Conservation (phyloP, 306 rosid genomes). For the Canavalia gladiata region DNA sequence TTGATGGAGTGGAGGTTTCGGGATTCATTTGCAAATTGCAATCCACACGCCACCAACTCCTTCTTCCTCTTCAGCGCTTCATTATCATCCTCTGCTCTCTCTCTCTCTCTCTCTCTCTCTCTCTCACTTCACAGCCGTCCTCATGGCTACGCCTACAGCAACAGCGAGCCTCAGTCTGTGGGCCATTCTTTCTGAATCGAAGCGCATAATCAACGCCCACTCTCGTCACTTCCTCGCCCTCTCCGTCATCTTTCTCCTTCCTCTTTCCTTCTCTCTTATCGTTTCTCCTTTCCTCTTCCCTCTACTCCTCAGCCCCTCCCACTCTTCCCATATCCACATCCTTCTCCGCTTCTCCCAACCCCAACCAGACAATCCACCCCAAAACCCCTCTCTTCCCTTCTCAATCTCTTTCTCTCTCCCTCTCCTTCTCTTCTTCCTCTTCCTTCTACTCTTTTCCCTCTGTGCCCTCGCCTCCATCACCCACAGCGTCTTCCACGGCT, state of each 20-base stretch:
- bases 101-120: no score
- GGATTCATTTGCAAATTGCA: neutral
- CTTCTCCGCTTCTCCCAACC: slow-evolving; percentile 20
- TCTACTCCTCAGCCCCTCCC: slow-evolving; percentile 52
- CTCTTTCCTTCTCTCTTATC: slow-evolving; percentile 64
- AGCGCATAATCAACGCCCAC: slow-evolving; percentile 76
- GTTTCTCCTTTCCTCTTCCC: slow-evolving; percentile 55
- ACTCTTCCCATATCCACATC: slow-evolving; percentile 54
- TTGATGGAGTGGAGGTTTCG: no score
- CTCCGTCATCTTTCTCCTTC: slow-evolving; percentile 76
- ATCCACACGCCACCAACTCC: neutral
- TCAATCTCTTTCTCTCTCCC: slow-evolving; percentile 17
- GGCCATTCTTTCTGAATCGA: slow-evolving; percentile 62
- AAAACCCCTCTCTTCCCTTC: neutral
- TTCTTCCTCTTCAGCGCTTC: neutral
- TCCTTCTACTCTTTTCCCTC: slow-evolving; percentile 55
- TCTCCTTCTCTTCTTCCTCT: slow-evolving; percentile 49
- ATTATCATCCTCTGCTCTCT: no score
- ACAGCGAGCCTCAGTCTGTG: slow-evolving; percentile 43
- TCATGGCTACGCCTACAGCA: slow-evolving; percentile 13
- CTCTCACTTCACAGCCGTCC: no score
- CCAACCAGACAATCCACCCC: slow-evolving; percentile 42
- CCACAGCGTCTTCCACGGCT: slow-evolving; percentile 76
- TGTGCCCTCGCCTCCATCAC: slow-evolving; percentile 68
- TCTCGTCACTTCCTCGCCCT: slow-evolving; percentile 81